Evolutionary conservation across 2,329 filamentous ascomycete species (phyloP).

Genomic region (Aspergillus udagawae): DNA sequence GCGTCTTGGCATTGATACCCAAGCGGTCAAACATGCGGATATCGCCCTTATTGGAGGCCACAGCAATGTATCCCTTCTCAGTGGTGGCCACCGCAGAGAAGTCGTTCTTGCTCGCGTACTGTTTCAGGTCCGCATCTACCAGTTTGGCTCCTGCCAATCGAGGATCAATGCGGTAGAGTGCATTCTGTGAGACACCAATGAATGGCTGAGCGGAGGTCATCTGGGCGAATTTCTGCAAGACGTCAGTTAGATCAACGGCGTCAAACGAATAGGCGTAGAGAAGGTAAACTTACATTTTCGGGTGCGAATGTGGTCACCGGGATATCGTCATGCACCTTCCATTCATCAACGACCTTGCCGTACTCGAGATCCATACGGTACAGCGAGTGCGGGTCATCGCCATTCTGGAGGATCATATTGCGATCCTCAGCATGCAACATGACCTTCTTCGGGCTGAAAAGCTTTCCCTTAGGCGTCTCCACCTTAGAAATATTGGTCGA

Average conservation of each 20-base stretch:
- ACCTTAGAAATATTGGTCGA: slow-evolving; percentile 97
- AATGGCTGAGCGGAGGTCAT: slow-evolving; percentile 96
- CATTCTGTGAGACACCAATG: slow-evolving; percentile 86
- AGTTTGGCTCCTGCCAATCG: slow-evolving; percentile 87
- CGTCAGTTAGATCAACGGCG: slow-evolving; percentile 22
- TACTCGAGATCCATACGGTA: slow-evolving; percentile 98
- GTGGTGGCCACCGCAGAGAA: slow-evolving; percentile 94
- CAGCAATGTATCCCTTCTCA: slow-evolving; percentile 92
- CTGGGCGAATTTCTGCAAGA: slow-evolving; percentile 78
- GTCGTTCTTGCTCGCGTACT: slow-evolving; percentile 94
- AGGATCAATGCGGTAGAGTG: slow-evolving; percentile 89
- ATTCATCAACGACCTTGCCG: slow-evolving; percentile 96
- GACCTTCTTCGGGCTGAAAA: slow-evolving; percentile 93
- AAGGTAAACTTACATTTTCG: slow-evolving; percentile 59
- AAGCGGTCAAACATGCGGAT: slow-evolving; percentile 94
- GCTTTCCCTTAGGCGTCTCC: slow-evolving; percentile 76
- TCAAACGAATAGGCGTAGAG: neutral
- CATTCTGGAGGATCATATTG: slow-evolving; percentile 84
- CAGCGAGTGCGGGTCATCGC: slow-evolving; percentile 77
- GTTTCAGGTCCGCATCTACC: slow-evolving; percentile 88
- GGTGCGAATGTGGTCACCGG: slow-evolving; percentile 87
- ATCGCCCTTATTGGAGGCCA: slow-evolving; percentile 96
- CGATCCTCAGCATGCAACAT: slow-evolving; percentile 91
- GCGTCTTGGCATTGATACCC: slow-evolving; percentile 95
- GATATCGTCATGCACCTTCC: slow-evolving; percentile 97